Evolutionary conservation across 2,329 filamentous ascomycete genomes (phyloP), one percentile per base, ranked within the genome.

Genomic region (Fusarium tanahbumbuense): DNA sequence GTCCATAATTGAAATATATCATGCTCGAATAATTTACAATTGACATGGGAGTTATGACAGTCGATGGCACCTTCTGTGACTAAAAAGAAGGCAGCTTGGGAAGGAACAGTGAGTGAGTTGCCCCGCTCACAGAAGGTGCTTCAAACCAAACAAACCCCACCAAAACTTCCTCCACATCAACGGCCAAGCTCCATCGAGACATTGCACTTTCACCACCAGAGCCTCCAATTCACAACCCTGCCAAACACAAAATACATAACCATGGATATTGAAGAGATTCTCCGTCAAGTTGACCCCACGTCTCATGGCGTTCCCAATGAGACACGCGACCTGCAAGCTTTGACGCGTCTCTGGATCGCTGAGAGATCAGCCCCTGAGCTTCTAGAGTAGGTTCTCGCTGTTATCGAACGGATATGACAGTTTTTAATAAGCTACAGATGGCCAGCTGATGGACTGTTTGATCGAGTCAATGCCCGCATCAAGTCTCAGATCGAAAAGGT

Each of bases 271-370:
- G 90, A 93, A 80, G 92, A 94, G 78, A 93, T 94, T 71, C 86
- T 94, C 66, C 88, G 89, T 75, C 89, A 91, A 76, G 89, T 94
- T 73, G 90, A 93, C 79, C 88, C 87, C 52, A 79, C 83, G 63
- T 81, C 83, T 57, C 83, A 88, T 71, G 79, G 83, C 37, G 79
- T 88, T 20, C 87, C 89, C 5, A 81, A 82, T 54, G 87, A 89
- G 73, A 90, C 86, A 44, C 86, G 89, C 76, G 95, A 98, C 81
- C 86, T 98, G 72, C 94, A 98, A 79, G 89, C 92, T 56, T 84
- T 99, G 73, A 98, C 95, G 73, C 91, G 95, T 75, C 92, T 91
- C 75, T 99, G 95, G 95, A 89, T 98, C 46, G 93, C 95, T 45
- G 97, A 99, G 81, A 89, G 96, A 73, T 93, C 92, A 60, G 91